A percentile compares a stretch with the other conserved stretches of the same genome.
These are phyloP conservation scores for Apiospora saccharicola DNA, from an alignment of 2,329 filamentous ascomycete genomes.

Conservation along the genomic window DNA sequence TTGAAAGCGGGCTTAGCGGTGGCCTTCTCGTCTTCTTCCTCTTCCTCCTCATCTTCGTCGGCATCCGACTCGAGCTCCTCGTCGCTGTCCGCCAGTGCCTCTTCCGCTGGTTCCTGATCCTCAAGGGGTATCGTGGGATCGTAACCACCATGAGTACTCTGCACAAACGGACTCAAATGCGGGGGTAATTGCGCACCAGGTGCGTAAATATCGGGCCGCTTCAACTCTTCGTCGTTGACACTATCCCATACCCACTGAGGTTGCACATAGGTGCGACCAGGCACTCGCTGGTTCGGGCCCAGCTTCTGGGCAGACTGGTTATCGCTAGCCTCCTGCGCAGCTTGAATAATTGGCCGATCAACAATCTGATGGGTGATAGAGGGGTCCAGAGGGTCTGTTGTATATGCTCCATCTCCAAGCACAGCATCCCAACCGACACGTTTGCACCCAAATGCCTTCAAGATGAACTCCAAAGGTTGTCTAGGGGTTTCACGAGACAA, in stretches of 20 bases:
- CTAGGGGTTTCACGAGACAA: slow-evolving; percentile 93
- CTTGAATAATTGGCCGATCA: slow-evolving; percentile 81
- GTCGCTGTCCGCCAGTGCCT: slow-evolving; percentile 77
- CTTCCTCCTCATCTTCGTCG: slow-evolving; percentile 47
- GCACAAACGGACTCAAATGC: slow-evolving; percentile 95
- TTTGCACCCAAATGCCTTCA: slow-evolving; percentile 95
- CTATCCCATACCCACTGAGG: slow-evolving; percentile 99
- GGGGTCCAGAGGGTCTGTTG: slow-evolving; percentile 84
- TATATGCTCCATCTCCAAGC: slow-evolving; percentile 91
- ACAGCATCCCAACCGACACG: slow-evolving; percentile 94
- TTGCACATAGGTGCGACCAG: slow-evolving; percentile 92
- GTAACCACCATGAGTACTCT: slow-evolving; percentile 84
- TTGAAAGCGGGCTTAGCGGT: slow-evolving; percentile 47
- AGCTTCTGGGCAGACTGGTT: slow-evolving; percentile 69
- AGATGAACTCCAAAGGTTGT: slow-evolving; percentile 88
- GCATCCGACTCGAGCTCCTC: slow-evolving; percentile 56
- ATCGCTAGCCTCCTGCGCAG: slow-evolving; percentile 57
- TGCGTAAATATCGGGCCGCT: slow-evolving; percentile 86
- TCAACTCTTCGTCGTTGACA: slow-evolving; percentile 88
- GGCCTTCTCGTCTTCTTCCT: slow-evolving; percentile 26
- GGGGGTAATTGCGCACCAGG: slow-evolving; percentile 90
- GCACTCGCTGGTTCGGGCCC: slow-evolving; percentile 74
- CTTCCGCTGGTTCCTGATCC: slow-evolving; percentile 86
- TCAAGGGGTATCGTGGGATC: slow-evolving; percentile 87
- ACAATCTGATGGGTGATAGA: slow-evolving; percentile 96